Evolutionary conservation across 257 asterid species (phyloP), one percentile per base, ranked within the genome.

Genomic region (Paulownia fortunei): DNA sequence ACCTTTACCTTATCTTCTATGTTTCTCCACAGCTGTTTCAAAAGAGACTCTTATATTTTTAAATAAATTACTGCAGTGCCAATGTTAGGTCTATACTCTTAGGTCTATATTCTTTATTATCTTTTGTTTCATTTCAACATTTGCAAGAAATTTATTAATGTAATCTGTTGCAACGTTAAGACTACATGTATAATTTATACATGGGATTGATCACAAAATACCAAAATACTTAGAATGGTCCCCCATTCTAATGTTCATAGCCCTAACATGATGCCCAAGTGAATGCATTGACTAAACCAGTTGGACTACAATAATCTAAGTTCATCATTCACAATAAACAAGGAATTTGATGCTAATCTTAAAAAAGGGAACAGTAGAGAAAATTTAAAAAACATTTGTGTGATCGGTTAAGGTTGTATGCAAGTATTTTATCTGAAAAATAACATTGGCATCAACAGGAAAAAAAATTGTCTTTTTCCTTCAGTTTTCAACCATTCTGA

Each of bases 201-300:
- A 6, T 39, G 18, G 4, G 47, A 4, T 8, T 42, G 19, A 12
- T 5, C 6, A 19, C 42, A 64, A n/a, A 30, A 26, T 71, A 42
- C 71, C 73, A n/a, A 49, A 73, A 74, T 11, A 24, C 18, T 32
- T 72, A 82, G 73, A 47, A n/a, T 66, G 85, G 85, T 77, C 79
- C 82, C 79, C 82, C 76, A 6, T 46, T 30, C 77, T 77, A 77
- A 6, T 16, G 36, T 24, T 72, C 46, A 27, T 82, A 77, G 85
- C 74, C 82, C 82, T 77, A 82, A 82, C 85, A 82, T 77, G 82
- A 60, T 70, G 73, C 81, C 49, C 60, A 32, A 26, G 30, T 3
- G 10, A 56, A 32, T 76, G 52, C 76, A 72, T 76, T 76, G 82
- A 81, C 82, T 24, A 19, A 55, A 69, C 64, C 67, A 55, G 2